These are phyloP conservation scores for Diphasiastrum complanatum DNA, from an alignment of 83 land plant genomes.

Conservation along the genomic window DNA sequence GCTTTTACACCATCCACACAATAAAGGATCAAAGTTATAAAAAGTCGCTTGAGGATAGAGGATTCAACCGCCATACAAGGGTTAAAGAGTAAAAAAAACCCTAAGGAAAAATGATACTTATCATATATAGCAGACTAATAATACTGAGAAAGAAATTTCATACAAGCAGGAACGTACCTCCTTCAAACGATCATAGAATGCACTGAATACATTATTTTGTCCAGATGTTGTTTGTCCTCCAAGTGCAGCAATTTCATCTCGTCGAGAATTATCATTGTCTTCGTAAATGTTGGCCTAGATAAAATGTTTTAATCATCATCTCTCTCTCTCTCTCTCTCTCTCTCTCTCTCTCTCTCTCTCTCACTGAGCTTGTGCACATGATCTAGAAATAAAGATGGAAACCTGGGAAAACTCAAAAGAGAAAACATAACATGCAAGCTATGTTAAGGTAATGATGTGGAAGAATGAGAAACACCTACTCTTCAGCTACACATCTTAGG, in stretches of 20 bases:
- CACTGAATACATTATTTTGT: slow-evolving; percentile 63
- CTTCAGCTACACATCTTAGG: too few species aligned
- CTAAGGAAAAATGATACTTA: background rate
- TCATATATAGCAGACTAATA: background rate
- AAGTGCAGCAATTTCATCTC: slow-evolving; percentile 94
- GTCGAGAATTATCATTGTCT: slow-evolving; percentile 75
- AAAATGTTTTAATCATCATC: background rate
- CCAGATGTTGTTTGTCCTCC: slow-evolving; percentile 72
- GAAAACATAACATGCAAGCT: too few species aligned
- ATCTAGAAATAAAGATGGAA: too few species aligned
- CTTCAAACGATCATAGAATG: slow-evolving; percentile 87
- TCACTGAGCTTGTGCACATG: background rate
- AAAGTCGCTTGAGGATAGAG: too few species aligned
- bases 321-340: background rate
- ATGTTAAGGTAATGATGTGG: too few species aligned
- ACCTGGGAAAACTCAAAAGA: too few species aligned
- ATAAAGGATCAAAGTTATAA: too few species aligned
- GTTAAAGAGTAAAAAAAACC: background rate
- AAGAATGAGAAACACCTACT: too few species aligned
- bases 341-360: background rate
- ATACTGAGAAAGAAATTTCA: background rate
- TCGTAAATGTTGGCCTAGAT: slow-evolving; percentile 77
- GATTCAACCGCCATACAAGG: too few species aligned
- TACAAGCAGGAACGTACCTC: slow-evolving; percentile 57
- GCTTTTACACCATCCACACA: too few species aligned